Evolutionary conservation across 495 filamentous ascomycete genomes (phyloP), one percentile per base, ranked within the genome.

Genomic region (Hypoxylon cercidicola): DNA sequence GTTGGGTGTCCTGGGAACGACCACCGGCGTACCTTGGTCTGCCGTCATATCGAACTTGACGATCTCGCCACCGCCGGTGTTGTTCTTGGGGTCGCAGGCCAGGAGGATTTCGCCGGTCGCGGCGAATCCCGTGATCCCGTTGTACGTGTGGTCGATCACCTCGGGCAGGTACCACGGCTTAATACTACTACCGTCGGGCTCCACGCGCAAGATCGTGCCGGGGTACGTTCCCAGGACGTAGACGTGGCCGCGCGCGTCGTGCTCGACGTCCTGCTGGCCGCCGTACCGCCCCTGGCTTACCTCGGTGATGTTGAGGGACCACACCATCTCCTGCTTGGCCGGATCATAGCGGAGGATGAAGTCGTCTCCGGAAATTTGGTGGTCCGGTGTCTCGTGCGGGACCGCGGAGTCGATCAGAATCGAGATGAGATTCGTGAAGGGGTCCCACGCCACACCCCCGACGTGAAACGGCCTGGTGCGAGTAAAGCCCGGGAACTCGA

Each of bases 191-290:
- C 75, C 75, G 18, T 64, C 20, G 16, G 60, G 60, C 20, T 72
- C 55, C 0, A 70, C 66, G 10, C 65, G 59, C 37, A 76, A 15
- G 1, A 78, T 62, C 9, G 64, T 72, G 1, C 74, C 66, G 0
- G 75, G 75, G 30, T 63, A 75, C 0, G 64, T 76, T 23, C 75
- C 74, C 3, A 75, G 67, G 12, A 75, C 60, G 57, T 76, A 78
- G 18, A 74, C 69, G 63, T 78, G 73, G 0, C 74, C 72, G 10
- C 57, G 44, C 2, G 28, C 37, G 32, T 78, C 75, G 46, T 65
- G 66, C 20, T 74, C 73, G 25, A 76, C 66, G 52, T 78, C 75
- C 55, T 72, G 72, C 4, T 70, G 71, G 6, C 71, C 74, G 23
- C 74, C 73, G 55, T 74, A 77, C 13, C 55, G 41, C 0, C 66